phyloP scores from a whole-genome alignment of 2,329 filamentous ascomycete species.

The Pseudocercospora vitis region DNA sequence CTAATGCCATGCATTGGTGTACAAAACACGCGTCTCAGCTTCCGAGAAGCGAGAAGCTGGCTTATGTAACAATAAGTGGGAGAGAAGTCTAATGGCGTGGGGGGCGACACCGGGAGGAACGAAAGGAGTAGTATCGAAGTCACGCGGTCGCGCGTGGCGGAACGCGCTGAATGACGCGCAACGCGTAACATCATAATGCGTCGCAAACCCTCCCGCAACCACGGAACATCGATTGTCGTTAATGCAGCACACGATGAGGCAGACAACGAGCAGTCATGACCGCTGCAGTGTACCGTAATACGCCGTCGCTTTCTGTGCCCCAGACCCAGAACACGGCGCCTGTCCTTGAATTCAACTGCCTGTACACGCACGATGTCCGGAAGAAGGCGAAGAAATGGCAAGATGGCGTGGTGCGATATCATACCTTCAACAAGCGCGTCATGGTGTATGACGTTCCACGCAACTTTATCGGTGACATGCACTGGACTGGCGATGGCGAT shows the following conservation, averaged over 20 bases:
- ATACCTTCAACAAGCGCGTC: conserved; percentile 85
- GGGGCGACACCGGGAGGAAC: too few relatives aligned
- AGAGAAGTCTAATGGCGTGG: too few relatives aligned
- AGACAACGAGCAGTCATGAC: conserved; percentile 30
- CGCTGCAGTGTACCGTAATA: conserved; percentile 37
- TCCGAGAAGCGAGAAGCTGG: too few relatives aligned
- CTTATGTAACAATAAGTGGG: too few relatives aligned
- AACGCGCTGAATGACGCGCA: too few relatives aligned
- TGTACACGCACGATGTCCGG: conserved; percentile 81
- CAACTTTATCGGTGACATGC: conserved; percentile 79
- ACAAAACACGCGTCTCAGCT: too few relatives aligned
- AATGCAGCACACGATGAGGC: neutral
- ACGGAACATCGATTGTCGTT: neutral
- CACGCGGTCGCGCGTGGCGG: too few relatives aligned
- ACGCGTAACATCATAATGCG: too few relatives aligned
- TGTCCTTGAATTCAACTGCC: conserved; percentile 79
- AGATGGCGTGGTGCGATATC: conserved; percentile 83
- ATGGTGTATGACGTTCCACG: conserved; percentile 86
- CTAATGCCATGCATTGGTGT: too few relatives aligned
- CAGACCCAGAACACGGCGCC: conserved; percentile 65
- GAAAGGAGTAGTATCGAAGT: too few relatives aligned
- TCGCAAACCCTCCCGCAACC: too few relatives aligned
- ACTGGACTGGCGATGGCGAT: conserved; percentile 70
- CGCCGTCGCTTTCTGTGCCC: conserved; percentile 43
- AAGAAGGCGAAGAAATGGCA: conserved; percentile 93